These are phyloP conservation scores for Globisporangium nodosum DNA, from an alignment of 352 stramenopile species.

Conservation along the genomic window DNA sequence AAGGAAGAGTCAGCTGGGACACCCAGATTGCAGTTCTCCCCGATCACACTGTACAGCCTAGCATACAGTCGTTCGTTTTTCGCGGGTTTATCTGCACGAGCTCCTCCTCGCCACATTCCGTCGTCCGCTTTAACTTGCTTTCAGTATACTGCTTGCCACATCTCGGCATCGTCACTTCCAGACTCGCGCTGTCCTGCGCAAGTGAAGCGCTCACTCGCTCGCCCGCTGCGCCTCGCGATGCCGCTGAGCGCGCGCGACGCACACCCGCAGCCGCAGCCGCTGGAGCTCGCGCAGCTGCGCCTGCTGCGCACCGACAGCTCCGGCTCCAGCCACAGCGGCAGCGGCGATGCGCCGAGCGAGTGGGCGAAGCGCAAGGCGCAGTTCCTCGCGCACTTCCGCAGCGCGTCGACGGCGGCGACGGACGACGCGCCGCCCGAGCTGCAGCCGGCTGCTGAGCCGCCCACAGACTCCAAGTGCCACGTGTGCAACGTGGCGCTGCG, in stretches of 20 bases:
- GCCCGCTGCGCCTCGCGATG: background rate
- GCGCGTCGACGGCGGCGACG: slow-evolving; percentile 11
- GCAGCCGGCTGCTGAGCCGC: slow-evolving; percentile 7
- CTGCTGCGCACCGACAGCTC: background rate
- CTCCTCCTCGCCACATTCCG: no score
- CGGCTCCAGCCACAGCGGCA: background rate
- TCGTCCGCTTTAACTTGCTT: no score
- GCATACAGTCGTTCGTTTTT: no score
- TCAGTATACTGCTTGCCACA: no score
- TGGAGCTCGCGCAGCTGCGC: background rate
- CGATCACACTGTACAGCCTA: no score
- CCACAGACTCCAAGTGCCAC: slow-evolving; percentile 50
- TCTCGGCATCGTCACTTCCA: no score
- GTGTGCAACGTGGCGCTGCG: slow-evolving; percentile 55
- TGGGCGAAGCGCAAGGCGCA: slow-evolving; percentile 34
- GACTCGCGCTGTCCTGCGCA: no score
- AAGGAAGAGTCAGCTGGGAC: no score
- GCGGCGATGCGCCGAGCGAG: slow-evolving; percentile 2
- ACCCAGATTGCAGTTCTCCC: no score
- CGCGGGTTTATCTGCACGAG: no score
- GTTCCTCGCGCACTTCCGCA: slow-evolving; percentile 42
- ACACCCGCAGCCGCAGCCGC: background rate
- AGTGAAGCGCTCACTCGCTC: no score
- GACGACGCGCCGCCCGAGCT: background rate
- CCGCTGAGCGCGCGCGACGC: background rate